Conservation (phyloP, 176 grass and related monocot genomes). For the Aegilops bicornis region DNA sequence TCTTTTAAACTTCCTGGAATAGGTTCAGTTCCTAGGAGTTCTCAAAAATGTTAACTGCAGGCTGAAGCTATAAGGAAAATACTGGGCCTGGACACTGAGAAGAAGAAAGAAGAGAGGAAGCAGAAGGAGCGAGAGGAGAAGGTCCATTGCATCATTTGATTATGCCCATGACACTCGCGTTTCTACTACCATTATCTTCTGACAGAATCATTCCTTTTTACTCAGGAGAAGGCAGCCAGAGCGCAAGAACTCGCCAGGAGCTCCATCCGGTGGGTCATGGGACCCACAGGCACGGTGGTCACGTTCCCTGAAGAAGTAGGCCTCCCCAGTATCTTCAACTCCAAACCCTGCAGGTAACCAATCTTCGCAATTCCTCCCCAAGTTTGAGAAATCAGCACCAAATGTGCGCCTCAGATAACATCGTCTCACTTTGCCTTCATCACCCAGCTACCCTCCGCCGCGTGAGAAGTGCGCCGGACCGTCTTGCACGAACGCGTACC, state of each 20-base stretch:
- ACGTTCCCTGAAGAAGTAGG: constrained; percentile 75
- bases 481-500: constrained; percentile 48
- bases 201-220: not conserved
- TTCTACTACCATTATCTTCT: not conserved
- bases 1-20: not conserved
- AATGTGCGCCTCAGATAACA: not conserved
- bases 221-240: constrained; percentile 60
- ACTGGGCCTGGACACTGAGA: constrained; percentile 82
- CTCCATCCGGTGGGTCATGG: constrained; percentile 69
- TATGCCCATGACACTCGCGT: not conserved
- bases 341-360: constrained; percentile 65
- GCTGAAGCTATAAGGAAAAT: constrained; percentile 94
- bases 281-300: constrained; percentile 61
- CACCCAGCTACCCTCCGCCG: constrained; percentile 63
- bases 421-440: not conserved
- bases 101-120: constrained; percentile 98
- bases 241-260: constrained; percentile 37
- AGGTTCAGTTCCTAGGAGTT: not conserved
- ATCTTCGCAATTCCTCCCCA: not conserved
- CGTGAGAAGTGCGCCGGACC: constrained; percentile 74
- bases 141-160: constrained; percentile 37
- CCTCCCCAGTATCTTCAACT: constrained; percentile 81
- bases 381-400: too few species aligned
- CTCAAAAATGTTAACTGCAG: constrained; percentile 33
- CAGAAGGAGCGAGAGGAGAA: constrained; percentile 85